phyloP scores from a whole-genome alignment of 1,139 yeast genomes.

The Zygoascus meyerae region DNA sequence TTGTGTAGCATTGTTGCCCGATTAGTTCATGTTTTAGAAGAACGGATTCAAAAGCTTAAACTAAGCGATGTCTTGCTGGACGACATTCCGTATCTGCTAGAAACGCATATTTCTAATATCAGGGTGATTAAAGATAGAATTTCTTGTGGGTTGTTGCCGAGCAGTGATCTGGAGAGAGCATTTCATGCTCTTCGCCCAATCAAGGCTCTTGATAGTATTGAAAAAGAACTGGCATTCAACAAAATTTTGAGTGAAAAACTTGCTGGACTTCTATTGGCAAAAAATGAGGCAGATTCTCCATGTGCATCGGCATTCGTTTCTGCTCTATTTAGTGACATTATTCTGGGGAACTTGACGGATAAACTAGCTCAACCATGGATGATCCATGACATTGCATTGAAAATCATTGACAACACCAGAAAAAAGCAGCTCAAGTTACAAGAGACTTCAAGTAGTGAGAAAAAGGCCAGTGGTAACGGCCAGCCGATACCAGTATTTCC shows the following conservation, averaged over 20 bases:
- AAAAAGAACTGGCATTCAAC: constrained; percentile 31
- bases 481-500: not conserved
- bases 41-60: constrained; percentile 25
- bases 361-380: constrained; percentile 44
- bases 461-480: not conserved
- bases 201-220: constrained; percentile 39
- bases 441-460: not conserved
- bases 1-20: constrained; percentile 9
- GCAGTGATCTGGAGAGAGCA: constrained; percentile 16
- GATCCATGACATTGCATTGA: constrained; percentile 39
- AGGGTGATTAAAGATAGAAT: constrained; percentile 23
- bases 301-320: constrained; percentile 37
- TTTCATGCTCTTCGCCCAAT: constrained; percentile 42
- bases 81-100: constrained; percentile 39
- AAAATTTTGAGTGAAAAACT: constrained; percentile 35
- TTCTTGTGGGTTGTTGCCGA: constrained; percentile 18
- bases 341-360: constrained; percentile 37
- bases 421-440: not conserved
- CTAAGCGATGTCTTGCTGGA: constrained; percentile 37
- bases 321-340: constrained; percentile 39
- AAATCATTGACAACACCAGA: constrained; percentile 17
- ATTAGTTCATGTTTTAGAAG: constrained; percentile 12
- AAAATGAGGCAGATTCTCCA: constrained; percentile 36
- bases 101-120: constrained; percentile 33
- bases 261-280: constrained; percentile 36